These are phyloP conservation scores for Penicillium psychrosexuale DNA, from an alignment of 2,329 filamentous ascomycete species.

Conservation along the genomic window DNA sequence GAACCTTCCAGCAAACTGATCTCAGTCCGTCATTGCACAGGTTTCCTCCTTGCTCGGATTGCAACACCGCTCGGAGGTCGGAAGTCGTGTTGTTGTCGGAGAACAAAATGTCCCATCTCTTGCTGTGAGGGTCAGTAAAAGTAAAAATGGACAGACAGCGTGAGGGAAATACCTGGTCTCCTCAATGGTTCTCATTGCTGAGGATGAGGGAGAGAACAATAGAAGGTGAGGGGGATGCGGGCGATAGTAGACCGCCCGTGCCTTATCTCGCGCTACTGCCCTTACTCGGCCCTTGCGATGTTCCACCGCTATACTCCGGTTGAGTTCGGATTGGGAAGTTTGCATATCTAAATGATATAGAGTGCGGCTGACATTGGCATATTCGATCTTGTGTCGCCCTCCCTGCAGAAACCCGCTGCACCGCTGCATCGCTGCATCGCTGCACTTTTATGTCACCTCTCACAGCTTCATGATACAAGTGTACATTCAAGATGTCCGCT, in stretches of 20 bases:
- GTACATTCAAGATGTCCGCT: slow-evolving; percentile 46
- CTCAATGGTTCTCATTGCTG: slow-evolving; percentile 53
- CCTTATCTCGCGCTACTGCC: slow-evolving; percentile 18
- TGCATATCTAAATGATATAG: neutral
- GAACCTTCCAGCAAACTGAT: slow-evolving; percentile 88
- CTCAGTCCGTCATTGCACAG: slow-evolving; percentile 71
- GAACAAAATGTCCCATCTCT: slow-evolving; percentile 66
- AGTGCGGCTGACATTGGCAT: neutral
- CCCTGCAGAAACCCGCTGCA: neutral
- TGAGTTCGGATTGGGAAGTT: neutral
- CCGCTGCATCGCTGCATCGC: neutral
- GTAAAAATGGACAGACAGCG: neutral
- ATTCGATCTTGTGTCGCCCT: neutral
- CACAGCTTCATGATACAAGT: slow-evolving; percentile 2
- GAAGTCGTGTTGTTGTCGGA: slow-evolving; percentile 54
- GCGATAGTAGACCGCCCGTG: slow-evolving; percentile 22
- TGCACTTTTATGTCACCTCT: neutral
- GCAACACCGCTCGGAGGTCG: slow-evolving; percentile 63
- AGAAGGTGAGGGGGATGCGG: slow-evolving; percentile 18
- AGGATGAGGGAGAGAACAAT: slow-evolving; percentile 4
- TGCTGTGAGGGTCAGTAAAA: slow-evolving; percentile 44
- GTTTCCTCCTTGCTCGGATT: slow-evolving; percentile 56
- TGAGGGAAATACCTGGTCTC: slow-evolving; percentile 49
- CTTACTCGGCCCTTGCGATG: slow-evolving; percentile 6
- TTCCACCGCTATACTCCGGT: slow-evolving; percentile 12